These are phyloP conservation scores for Fusarium sp. DNA, from an alignment of 2,329 filamentous ascomycete species.

Conservation along the genomic window DNA sequence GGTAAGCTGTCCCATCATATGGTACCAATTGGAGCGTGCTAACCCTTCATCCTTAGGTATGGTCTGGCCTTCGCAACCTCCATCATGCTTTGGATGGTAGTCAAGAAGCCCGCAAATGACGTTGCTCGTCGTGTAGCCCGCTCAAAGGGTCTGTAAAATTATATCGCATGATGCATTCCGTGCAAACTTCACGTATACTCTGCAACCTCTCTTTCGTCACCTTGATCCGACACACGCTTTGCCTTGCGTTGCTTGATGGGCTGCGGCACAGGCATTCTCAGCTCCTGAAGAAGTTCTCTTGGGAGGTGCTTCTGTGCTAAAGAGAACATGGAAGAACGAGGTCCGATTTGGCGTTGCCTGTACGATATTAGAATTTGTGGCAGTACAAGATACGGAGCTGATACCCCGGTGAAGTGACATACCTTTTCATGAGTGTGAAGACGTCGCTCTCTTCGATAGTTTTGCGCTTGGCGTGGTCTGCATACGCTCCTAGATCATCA, in stretches of 20 bases:
- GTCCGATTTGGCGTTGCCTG: constrained; percentile 82
- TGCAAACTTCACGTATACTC: constrained; percentile 50
- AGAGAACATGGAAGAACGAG: constrained; percentile 80
- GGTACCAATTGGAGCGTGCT: background rate
- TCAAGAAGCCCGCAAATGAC: constrained; percentile 85
- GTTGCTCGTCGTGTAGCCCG: constrained; percentile 72
- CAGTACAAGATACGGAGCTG: constrained; percentile 39
- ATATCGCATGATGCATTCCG: constrained; percentile 21
- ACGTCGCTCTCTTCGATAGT: constrained; percentile 89
- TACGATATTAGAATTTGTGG: constrained; percentile 49
- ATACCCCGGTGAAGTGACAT: constrained; percentile 51
- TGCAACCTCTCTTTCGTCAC: constrained; percentile 51
- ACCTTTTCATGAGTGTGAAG: constrained; percentile 85
- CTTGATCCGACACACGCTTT: constrained; percentile 48
- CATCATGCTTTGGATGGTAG: constrained; percentile 96
- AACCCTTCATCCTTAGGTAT: constrained; percentile 70
- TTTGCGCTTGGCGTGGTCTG: constrained; percentile 83
- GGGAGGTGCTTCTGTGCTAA: constrained; percentile 87
- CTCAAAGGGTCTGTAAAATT: constrained; percentile 45
- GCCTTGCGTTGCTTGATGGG: constrained; percentile 60
- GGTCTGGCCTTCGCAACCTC: constrained; percentile 85
- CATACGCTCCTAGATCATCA: constrained; percentile 82
- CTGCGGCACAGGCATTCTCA: constrained; percentile 74
- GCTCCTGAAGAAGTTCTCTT: constrained; percentile 82
- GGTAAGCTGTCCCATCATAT: constrained; percentile 68